A percentile compares a stretch with the other conserved stretches of the same genome.
Conservation (phyloP, 306 rosid genomes). For the Cucurbita pepo region DNA sequence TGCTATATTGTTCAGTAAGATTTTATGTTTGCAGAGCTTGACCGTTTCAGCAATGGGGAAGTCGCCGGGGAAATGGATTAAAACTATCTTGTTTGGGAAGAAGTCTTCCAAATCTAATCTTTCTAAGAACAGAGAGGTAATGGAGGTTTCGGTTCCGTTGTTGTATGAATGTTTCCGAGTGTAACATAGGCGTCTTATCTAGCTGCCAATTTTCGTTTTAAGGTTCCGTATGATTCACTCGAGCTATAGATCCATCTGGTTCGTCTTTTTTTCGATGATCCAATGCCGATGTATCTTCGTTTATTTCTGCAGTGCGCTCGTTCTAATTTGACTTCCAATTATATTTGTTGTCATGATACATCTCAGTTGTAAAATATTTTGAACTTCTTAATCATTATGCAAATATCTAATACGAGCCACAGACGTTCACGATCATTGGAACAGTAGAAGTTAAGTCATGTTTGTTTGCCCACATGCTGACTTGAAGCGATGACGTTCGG, state of each 20-base stretch:
- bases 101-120: constrained; percentile 54
- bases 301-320: background rate
- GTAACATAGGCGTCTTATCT: background rate
- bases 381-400: background rate
- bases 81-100: constrained; percentile 58
- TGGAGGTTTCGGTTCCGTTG: background rate
- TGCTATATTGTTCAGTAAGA: background rate
- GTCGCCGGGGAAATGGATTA: constrained; percentile 87
- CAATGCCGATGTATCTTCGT: background rate
- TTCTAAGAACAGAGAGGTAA: constrained; percentile 58
- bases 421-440: background rate
- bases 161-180: background rate
- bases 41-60: constrained; percentile 45
- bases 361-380: background rate
- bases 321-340: background rate
- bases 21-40: background rate
- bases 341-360: background rate
- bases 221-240: background rate
- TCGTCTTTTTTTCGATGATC: background rate
- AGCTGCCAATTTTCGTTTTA: background rate
- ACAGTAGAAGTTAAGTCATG: background rate
- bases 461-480: background rate
- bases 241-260: background rate
- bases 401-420: background rate
- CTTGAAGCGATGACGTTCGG: background rate